Evolutionary conservation across 108 stramenopile species (phyloP), one percentile per base, ranked within the genome.

Genomic region (Stephanodiscus triporus): DNA sequence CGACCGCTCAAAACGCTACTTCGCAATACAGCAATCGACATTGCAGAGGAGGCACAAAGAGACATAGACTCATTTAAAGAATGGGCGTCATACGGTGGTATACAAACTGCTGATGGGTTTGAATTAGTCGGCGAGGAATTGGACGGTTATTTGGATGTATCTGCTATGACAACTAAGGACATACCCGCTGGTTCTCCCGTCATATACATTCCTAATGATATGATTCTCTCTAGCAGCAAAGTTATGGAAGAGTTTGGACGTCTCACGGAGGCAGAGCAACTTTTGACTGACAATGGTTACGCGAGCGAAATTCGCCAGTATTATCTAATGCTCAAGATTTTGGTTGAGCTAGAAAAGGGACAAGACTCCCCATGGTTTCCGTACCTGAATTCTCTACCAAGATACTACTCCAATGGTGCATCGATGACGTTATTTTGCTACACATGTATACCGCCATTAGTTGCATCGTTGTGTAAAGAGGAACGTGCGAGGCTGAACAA

Each of bases 211-310:
- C 80, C 85, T 10, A 71, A 57, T 37, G 78, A 83, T 6, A 80
- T 85, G 75, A 80, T 85, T 14, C 55, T 85, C 8, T 76, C 82
- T 26, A 71, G 74, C 64, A 72, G 58, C 34, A 48, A 76, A 32
- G 80, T 72, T 17, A 48, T 68, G 38, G 65, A 83, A 36, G 85
- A 85, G 67, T 66, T 85, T 65, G 85, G 85, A 19, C 66, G 73
- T 10, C 14, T 82, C 22, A 51, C 59, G 14, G 84, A 64, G n/a
- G 81, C 79, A 2, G 81, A 85, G 66, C 43, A 65, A 11, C 42
- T 84, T 16, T 24, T 81, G 17, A 37, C 4, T 34, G 29, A 27
- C 8, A 63, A 65, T 36, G 73, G 53, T 5, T 38, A 45, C 38
- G 61, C 30, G 70, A 71, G 11, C 38, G 66, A 72, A 24, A 40